Evolutionary conservation across 495 filamentous ascomycete species (phyloP).

Genomic region (Neurospora cerealis): DNA sequence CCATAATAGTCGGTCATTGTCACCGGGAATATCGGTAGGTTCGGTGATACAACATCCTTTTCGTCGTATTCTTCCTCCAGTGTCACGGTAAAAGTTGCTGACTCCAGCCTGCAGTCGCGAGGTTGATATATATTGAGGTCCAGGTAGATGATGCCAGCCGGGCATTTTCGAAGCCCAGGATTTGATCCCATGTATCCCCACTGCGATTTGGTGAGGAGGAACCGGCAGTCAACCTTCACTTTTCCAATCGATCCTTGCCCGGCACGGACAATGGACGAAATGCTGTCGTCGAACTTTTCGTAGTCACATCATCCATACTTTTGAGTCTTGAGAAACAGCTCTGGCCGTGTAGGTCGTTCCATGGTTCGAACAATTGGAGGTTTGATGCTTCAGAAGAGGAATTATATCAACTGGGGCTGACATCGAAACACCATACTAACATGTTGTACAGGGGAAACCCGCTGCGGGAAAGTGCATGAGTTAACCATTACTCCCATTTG

Average conservation of each 20-base stretch:
- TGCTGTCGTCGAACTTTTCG: background rate
- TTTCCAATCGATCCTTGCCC: conserved; percentile 7
- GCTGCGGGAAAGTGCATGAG: background rate
- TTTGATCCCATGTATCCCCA: conserved; percentile 22
- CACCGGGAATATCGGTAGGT: background rate
- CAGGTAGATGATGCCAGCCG: conserved; percentile 25
- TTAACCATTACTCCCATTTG: background rate
- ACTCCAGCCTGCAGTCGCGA: conserved; percentile 18
- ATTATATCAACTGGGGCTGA: background rate
- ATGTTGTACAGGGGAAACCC: background rate
- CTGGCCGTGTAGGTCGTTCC: background rate
- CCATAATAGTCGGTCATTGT: conserved; percentile 14
- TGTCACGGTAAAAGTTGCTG: conserved; percentile 20
- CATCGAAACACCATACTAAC: background rate
- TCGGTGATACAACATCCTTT: background rate
- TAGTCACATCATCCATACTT: background rate
- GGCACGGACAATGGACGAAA: background rate
- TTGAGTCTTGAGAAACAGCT: background rate
- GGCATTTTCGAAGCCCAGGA: background rate
- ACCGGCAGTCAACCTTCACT: conserved; percentile 21
- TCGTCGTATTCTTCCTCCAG: conserved; percentile 13
- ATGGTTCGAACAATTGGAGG: background rate
- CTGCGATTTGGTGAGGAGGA: conserved; percentile 23
- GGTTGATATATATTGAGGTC: conserved; percentile 23
- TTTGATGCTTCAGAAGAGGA: background rate